Conservation (phyloP, 2,329 filamentous ascomycete species). For the Neopestalotiopsis sp. region DNA sequence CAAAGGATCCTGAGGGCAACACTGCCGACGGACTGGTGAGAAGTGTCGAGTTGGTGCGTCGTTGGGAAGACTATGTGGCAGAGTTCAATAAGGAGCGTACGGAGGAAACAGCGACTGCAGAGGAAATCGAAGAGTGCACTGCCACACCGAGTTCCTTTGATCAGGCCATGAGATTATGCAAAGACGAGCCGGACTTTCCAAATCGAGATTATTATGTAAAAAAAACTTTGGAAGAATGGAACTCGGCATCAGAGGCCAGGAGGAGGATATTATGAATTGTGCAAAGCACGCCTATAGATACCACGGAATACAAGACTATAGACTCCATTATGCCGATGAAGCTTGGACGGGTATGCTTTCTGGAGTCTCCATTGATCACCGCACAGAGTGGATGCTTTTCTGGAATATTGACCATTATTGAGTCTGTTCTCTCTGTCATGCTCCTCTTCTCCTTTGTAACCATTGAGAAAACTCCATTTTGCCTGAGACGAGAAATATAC, state of each 20-base stretch:
- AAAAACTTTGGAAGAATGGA: background rate
- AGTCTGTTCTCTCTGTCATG: no score
- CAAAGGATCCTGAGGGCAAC: constrained; percentile 28
- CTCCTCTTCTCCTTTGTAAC: no score
- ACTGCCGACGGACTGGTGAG: constrained; percentile 27
- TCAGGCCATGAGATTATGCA: background rate
- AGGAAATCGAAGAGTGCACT: background rate
- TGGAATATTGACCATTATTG: no score
- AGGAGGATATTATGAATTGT: background rate
- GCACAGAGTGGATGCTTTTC: no score
- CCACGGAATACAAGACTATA: background rate
- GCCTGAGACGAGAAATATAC: no score
- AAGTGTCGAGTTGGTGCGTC: constrained; percentile 24
- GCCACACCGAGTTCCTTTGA: background rate
- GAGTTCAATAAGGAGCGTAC: background rate
- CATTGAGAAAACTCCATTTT: no score
- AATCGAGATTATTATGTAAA: constrained; percentile 3
- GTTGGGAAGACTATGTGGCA: constrained; percentile 1
- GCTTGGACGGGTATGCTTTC: no score
- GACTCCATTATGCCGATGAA: no score
- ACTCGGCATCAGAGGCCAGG: background rate
- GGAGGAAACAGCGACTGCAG: background rate
- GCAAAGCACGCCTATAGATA: background rate
- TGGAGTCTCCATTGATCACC: no score
- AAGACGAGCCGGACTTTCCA: constrained; percentile 1